Conservation (phyloP, 2,329 filamentous ascomycete species). For the Hyphodiscus sp. region DNA sequence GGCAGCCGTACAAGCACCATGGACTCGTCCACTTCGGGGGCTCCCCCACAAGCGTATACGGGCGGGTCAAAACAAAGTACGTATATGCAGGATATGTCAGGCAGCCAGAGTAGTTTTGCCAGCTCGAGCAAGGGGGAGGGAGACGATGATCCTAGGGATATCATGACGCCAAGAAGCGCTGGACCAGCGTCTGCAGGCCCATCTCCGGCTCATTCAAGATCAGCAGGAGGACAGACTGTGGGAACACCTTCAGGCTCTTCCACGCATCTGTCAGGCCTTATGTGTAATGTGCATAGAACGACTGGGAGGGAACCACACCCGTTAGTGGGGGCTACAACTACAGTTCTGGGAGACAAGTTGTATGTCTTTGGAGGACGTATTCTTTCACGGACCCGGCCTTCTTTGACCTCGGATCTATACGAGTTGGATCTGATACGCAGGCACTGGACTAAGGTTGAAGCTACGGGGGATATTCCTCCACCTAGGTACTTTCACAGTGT, state of each 20-base stretch:
- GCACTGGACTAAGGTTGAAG: conserved; percentile 89
- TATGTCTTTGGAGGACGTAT: conserved; percentile 94
- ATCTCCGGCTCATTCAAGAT: conserved; percentile 45
- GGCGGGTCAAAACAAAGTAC: conserved; percentile 19
- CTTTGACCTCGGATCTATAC: conserved; percentile 84
- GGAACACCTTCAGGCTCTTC: conserved; percentile 43
- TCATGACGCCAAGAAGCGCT: conserved; percentile 44
- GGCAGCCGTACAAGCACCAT: conserved; percentile 29
- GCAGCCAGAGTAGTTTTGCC: conserved; percentile 42
- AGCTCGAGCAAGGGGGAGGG: conserved; percentile 38
- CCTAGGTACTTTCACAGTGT: conserved; percentile 97
- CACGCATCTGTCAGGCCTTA: conserved; percentile 56
- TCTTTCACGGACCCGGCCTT: conserved; percentile 73
- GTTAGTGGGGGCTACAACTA: conserved; percentile 90
- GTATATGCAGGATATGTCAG: conserved; percentile 20
- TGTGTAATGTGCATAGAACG: conserved; percentile 73
- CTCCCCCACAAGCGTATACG: conserved; percentile 17
- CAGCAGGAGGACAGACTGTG: conserved; percentile 32
- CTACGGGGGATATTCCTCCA: conserved; percentile 76
- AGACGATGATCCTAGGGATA: conserved; percentile 42
- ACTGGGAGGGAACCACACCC: conserved; percentile 88
- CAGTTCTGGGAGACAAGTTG: conserved; percentile 87
- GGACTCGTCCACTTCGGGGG: conserved; percentile 25
- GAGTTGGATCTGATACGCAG: conserved; percentile 85
- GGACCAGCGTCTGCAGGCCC: conserved; percentile 50